These are phyloP conservation scores for Elsinoe necatrix DNA, from an alignment of 2,329 filamentous ascomycete species.

Conservation along the genomic window DNA sequence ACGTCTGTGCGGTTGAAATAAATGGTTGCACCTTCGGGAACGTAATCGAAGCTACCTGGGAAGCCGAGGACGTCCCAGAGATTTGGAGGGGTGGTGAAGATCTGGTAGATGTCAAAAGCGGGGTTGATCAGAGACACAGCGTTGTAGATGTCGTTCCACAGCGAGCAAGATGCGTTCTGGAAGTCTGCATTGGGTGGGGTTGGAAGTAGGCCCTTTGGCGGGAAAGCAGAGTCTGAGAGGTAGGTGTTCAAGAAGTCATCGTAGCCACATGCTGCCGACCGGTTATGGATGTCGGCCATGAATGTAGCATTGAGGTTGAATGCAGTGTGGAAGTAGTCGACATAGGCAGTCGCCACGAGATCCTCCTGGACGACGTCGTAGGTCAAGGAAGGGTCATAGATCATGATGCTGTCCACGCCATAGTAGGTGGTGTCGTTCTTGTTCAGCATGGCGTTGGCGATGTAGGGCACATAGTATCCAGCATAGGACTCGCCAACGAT, in stretches of 20 bases:
- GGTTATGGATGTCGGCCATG: slow-evolving; percentile 43
- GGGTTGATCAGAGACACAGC: slow-evolving; percentile 57
- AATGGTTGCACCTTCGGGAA: slow-evolving; percentile 52
- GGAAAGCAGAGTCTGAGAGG: slow-evolving; percentile 49
- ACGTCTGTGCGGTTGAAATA: slow-evolving; percentile 67
- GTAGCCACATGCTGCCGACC: slow-evolving; percentile 52
- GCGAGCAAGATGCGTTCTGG: slow-evolving; percentile 42
- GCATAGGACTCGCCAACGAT: slow-evolving; percentile 66
- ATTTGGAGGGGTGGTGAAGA: slow-evolving; percentile 62
- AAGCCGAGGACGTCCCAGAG: slow-evolving; percentile 62
- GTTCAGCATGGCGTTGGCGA: slow-evolving; percentile 64
- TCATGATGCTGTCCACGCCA: slow-evolving; percentile 58
- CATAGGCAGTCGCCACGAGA: slow-evolving; percentile 48
- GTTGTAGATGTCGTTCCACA: slow-evolving; percentile 42
- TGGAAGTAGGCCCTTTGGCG: slow-evolving; percentile 55
- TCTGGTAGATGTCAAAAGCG: slow-evolving; percentile 70
- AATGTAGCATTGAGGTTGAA: slow-evolving; percentile 58
- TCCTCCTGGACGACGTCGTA: slow-evolving; percentile 44
- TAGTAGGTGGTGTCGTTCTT: slow-evolving; percentile 58
- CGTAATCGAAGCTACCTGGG: slow-evolving; percentile 56
- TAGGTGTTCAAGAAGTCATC: slow-evolving; percentile 51
- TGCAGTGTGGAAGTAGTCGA: slow-evolving; percentile 52
- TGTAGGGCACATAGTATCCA: slow-evolving; percentile 55
- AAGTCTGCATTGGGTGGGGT: slow-evolving; percentile 39
- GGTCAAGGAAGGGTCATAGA: slow-evolving; percentile 63